Percentiles rank a stretch among this genome's conserved stretches.
These are phyloP conservation scores for Choiromyces venosus DNA, from an alignment of 495 filamentous ascomycete genomes.

Conservation along the genomic window DNA sequence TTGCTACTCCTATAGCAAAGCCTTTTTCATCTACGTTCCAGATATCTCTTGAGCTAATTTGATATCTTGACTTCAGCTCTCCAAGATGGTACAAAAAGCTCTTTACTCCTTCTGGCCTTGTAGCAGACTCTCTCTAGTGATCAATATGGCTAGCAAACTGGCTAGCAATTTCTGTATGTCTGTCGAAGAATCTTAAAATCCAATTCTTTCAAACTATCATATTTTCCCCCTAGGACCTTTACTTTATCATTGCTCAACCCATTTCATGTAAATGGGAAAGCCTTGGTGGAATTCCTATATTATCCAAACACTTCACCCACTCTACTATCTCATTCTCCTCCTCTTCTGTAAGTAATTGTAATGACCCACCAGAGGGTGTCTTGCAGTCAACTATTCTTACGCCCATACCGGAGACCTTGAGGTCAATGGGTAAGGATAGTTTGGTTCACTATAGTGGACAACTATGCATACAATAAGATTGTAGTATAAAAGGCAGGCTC, in stretches of 20 bases:
- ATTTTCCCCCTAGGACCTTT: background rate
- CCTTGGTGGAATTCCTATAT: constrained; percentile 16
- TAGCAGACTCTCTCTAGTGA: constrained; percentile 8
- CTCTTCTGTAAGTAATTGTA: no score
- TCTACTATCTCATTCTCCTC: constrained; percentile 7
- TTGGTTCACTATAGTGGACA: no score
- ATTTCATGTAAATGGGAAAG: constrained; percentile 6
- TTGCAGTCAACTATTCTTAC: no score
- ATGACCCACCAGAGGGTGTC: no score
- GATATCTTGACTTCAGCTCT: background rate
- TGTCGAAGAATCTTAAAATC: constrained; percentile 7
- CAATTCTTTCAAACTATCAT: constrained; percentile 1
- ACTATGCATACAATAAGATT: no score
- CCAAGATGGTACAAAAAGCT: background rate
- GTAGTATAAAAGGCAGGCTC: no score
- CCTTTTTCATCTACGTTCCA: constrained; percentile 11
- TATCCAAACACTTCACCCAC: constrained; percentile 8
- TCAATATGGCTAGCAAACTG: constrained; percentile 5
- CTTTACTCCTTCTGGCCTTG: background rate
- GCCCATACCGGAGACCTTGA: no score
- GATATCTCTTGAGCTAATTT: background rate
- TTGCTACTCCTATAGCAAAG: constrained; percentile 5
- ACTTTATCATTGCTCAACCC: background rate
- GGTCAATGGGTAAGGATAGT: no score
- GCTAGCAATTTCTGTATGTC: constrained; percentile 1